A percentile compares a stretch with the other conserved stretches of the same genome.
phyloP scores from a whole-genome alignment of 352 stramenopile species.

The Phytophthora cryptogea region DNA sequence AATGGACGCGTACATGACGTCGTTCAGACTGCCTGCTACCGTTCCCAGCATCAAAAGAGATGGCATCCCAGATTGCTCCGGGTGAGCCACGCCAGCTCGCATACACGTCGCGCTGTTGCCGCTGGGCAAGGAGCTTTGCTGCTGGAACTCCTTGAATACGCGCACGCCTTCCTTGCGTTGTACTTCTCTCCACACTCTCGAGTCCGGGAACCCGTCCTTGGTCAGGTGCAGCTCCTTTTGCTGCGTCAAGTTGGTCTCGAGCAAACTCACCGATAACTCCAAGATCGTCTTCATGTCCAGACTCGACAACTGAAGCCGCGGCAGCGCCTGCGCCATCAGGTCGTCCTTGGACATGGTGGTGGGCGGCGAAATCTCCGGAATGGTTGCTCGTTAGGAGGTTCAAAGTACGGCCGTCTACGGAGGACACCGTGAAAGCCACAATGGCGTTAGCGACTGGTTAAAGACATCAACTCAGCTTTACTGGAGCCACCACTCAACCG shows the following conservation, averaged over 20 bases:
- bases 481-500: slow-evolving; percentile 5
- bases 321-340: slow-evolving; percentile 38
- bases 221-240: slow-evolving; percentile 45
- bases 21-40: slow-evolving; percentile 46
- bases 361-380: slow-evolving; percentile 20
- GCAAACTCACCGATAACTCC: slow-evolving; percentile 37
- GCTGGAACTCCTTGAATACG: slow-evolving; percentile 44
- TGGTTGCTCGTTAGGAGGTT: slow-evolving; percentile 20
- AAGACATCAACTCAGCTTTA: slow-evolving; percentile 6
- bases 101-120: slow-evolving; percentile 33
- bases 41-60: slow-evolving; percentile 41
- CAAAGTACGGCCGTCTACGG: not conserved
- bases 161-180: slow-evolving; percentile 43
- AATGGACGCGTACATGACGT: slow-evolving; percentile 60
- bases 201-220: slow-evolving; percentile 45
- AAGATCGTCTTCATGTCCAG: slow-evolving; percentile 40
- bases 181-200: slow-evolving; percentile 48
- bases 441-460: slow-evolving; percentile 23
- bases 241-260: slow-evolving; percentile 53
- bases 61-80: slow-evolving; percentile 25
- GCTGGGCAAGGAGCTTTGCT: slow-evolving; percentile 26
- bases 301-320: slow-evolving; percentile 39
- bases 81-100: slow-evolving; percentile 15
- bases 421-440: slow-evolving; percentile 15
- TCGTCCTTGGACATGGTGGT: slow-evolving; percentile 42